Base-by-base conservation (phyloP, 495 filamentous ascomycete species). In the Rusavskia elegans region DNA sequence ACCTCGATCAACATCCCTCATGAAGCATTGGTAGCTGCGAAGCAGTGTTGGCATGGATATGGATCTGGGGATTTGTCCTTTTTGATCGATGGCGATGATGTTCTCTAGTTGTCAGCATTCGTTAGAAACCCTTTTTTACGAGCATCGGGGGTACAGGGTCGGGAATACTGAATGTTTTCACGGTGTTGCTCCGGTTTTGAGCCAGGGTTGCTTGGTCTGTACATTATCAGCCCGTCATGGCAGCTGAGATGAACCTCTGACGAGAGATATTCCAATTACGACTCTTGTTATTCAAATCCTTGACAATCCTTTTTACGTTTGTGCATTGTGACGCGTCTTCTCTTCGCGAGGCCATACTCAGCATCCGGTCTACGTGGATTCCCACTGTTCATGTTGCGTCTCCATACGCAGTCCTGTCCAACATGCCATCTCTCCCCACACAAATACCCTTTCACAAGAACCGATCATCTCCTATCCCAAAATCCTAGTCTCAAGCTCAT, bases 201-300 rank as follows among this genome's bases (percentile, higher is more conserved):
- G 53, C 39, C 13, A 50, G 50, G 51, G 53, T 53, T 35, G 32
- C 32, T 35, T 42, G 39, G 46, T 50, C 48, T 64, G 62, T 64
- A 63, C 45, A 62, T 57, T 63, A 64, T 61, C 56, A 49, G 52
- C 41, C 55, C 21, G 52, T 48, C 19, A 30, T 49, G 45, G 40
- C 27, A 41, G 44, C 41, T 52, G 56, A 29, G 23, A 46, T 29
- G 44, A 46, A 46, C 21, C 21, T 14, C 29, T 23, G 23, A 46
- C 32, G 32, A 35, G 32, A 35, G 6, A 11, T 30, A 11, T 1
- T 10, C 10, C 8, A 35, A 35, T 35, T 35, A 35, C 32, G 32
- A 35, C 5, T 35, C 32, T 35, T 35, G 23, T 46, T 46, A 20
- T 42, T 1, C 3, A 5, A 19, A 19, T 21, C 4, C 44, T n/a